A percentile compares a stretch with the other conserved stretches of the same genome.
Evolutionary conservation across 164 flowering plant species (phyloP).

Genomic region (Vitis amurensis): DNA sequence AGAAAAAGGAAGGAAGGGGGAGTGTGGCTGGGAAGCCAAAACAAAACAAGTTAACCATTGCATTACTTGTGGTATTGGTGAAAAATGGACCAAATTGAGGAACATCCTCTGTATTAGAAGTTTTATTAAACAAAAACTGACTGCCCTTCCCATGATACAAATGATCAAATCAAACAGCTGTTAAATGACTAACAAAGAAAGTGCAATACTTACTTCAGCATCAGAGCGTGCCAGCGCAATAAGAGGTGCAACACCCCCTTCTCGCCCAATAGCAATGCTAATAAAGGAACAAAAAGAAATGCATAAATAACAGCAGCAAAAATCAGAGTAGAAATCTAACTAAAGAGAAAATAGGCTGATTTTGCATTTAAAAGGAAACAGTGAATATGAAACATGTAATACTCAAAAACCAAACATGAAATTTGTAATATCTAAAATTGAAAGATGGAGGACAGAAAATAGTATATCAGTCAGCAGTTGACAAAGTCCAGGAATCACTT

Average conservation of each 20-base stretch:
- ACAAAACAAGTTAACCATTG: too few species aligned
- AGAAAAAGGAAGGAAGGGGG: too few species aligned
- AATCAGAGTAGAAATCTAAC: neutral
- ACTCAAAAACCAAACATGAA: neutral
- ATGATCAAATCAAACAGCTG: too few species aligned
- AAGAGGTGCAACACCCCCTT: conserved; percentile 97
- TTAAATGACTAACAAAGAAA: conserved; percentile 1
- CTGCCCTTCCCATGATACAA: too few species aligned
- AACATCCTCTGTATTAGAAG: too few species aligned
- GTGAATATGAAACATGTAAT: too few species aligned
- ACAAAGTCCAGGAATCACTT: neutral
- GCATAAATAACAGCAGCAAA: neutral
- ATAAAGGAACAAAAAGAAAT: conserved; percentile 6
- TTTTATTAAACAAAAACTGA: too few species aligned
- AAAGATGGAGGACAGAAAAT: neutral
- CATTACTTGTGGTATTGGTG: too few species aligned
- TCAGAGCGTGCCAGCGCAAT: conserved; percentile 87
- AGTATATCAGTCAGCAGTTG: neutral
- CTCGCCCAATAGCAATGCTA: conserved; percentile 96
- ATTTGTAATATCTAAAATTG: neutral
- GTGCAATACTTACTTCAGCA: conserved; percentile 61
- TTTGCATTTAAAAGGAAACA: neutral
- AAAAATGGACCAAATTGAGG: too few species aligned
- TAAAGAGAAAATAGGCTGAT: neutral
- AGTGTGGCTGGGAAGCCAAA: too few species aligned